phyloP scores from a whole-genome alignment of 108 stramenopile species.

The Chaetoceros tenuissimus region DNA sequence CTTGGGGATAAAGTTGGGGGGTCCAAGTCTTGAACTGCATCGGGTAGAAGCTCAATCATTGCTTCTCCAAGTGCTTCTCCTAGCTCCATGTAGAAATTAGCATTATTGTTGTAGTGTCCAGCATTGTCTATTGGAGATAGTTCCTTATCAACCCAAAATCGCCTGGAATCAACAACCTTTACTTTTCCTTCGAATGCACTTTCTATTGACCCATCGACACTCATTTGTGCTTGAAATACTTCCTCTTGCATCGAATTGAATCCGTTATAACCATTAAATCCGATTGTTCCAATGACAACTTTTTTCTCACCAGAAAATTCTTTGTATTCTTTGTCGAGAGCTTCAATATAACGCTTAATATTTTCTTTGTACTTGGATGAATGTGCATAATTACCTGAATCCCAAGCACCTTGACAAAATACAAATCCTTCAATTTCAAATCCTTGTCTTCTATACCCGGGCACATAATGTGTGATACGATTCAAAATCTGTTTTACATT shows the following conservation, averaged over 20 bases:
- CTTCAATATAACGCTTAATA: slow-evolving; percentile 18
- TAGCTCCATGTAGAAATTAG: slow-evolving; percentile 28
- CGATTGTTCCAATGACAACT: slow-evolving; percentile 26
- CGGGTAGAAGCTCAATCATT: slow-evolving; percentile 15
- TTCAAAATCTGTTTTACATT: slow-evolving; percentile 14
- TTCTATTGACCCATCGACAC: slow-evolving; percentile 11
- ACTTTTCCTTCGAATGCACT: slow-evolving; percentile 21
- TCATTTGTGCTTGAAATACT: slow-evolving; percentile 20
- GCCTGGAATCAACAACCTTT: slow-evolving; percentile 13
- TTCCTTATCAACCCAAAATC: slow-evolving; percentile 11
- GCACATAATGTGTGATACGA: slow-evolving; percentile 18
- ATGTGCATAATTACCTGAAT: slow-evolving; percentile 16
- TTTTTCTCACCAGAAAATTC: slow-evolving; percentile 22
- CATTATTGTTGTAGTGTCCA: slow-evolving; percentile 26
- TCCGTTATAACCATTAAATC: slow-evolving; percentile 16
- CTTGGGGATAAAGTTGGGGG: no score
- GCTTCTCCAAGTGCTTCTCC: slow-evolving; percentile 30
- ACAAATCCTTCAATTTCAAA: slow-evolving; percentile 22
- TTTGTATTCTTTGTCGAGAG: no score
- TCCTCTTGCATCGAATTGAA: slow-evolving; percentile 10
- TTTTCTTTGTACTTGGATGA: slow-evolving; percentile 12
- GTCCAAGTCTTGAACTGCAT: no score
- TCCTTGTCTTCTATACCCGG: slow-evolving; percentile 11
- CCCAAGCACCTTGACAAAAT: slow-evolving; percentile 38
- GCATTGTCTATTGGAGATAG: neutral